Conservation (phyloP, 1,284 basidiomycete species). For the Rhodotorula sp. region DNA sequence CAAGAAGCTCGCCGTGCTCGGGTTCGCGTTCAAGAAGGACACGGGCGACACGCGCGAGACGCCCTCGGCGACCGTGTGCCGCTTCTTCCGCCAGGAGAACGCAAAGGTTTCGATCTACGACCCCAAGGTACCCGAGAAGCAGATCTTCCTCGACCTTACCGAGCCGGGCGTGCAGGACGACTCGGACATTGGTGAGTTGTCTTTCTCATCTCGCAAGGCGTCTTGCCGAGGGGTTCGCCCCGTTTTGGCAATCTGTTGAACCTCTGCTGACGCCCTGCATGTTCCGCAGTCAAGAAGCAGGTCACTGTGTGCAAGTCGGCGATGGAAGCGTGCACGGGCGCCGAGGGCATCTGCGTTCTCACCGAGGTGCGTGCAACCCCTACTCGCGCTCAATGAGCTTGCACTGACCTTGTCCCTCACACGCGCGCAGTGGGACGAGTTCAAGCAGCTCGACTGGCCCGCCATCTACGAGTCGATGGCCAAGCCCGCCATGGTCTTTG, state of each 20-base stretch:
- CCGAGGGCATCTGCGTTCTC: slow-evolving; percentile 85
- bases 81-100: slow-evolving; percentile 87
- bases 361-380: slow-evolving; percentile 64
- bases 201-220: too few relatives aligned
- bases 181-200: slow-evolving; percentile 46
- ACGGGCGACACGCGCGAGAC: slow-evolving; percentile 97
- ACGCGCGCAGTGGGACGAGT: slow-evolving; percentile 71
- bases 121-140: slow-evolving; percentile 67
- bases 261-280: neutral
- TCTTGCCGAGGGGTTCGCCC: too few relatives aligned
- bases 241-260: too few relatives aligned
- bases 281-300: slow-evolving; percentile 69
- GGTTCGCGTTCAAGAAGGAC: slow-evolving; percentile 67
- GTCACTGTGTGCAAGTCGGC: slow-evolving; percentile 76
- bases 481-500: slow-evolving; percentile 95
- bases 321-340: slow-evolving; percentile 80
- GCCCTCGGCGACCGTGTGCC: slow-evolving; percentile 90
- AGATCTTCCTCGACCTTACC: slow-evolving; percentile 60
- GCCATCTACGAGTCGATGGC: slow-evolving; percentile 83
- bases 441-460: slow-evolving; percentile 87
- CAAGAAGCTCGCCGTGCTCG: slow-evolving; percentile 95
- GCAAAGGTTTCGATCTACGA: slow-evolving; percentile 88
- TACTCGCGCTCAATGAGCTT: too few relatives aligned
- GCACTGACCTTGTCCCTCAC: neutral
- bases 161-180: slow-evolving; percentile 59